Percentiles rank a stretch among this genome's conserved stretches.
phyloP scores from a whole-genome alignment of 495 filamentous ascomycete species.

The Penicillium canescens region DNA sequence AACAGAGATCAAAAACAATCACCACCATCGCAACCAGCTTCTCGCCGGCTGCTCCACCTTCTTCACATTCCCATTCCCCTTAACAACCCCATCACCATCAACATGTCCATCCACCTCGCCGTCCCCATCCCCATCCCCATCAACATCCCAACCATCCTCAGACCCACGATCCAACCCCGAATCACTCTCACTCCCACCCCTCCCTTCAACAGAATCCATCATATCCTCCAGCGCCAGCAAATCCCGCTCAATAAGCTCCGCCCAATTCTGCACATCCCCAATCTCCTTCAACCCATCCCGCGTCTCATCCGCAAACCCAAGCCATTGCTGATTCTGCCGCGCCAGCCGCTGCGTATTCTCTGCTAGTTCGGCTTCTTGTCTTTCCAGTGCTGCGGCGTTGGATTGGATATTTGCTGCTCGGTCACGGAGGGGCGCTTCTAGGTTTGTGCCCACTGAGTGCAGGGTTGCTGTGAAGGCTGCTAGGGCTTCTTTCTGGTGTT shows the following conservation, averaged over 20 bases:
- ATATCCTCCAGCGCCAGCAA: slow-evolving; percentile 87
- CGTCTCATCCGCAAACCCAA: slow-evolving; percentile 66
- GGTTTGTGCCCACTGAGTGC: slow-evolving; percentile 64
- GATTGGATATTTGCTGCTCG: slow-evolving; percentile 75
- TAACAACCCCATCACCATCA: slow-evolving; percentile 13
- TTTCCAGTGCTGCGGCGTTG: slow-evolving; percentile 67
- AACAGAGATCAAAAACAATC: slow-evolving; percentile 7
- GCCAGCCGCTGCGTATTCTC: slow-evolving; percentile 65
- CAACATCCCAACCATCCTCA: slow-evolving; percentile 2
- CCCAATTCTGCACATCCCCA: slow-evolving; percentile 97
- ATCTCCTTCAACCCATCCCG: slow-evolving; percentile 82
- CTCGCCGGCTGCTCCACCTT: slow-evolving; percentile 11
- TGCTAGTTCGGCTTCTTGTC: slow-evolving; percentile 70
- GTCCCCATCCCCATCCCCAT: slow-evolving; percentile 2
- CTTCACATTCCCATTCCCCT: slow-evolving; percentile 9
- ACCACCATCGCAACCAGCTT: slow-evolving; percentile 41
- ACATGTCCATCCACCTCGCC: slow-evolving; percentile 1
- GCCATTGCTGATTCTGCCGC: slow-evolving; percentile 70
- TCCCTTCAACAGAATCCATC: slow-evolving; percentile 60
- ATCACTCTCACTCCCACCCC: not conserved
- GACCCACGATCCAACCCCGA: slow-evolving; percentile 18
- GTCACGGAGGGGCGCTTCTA: slow-evolving; percentile 68
- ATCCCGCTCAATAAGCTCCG: slow-evolving; percentile 92
- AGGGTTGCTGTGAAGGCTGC: slow-evolving; percentile 78
- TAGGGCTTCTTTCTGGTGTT: slow-evolving; percentile 60